These are phyloP conservation scores for Cyamopsis tetragonoloba DNA, from an alignment of 306 rosid species.

Conservation along the genomic window DNA sequence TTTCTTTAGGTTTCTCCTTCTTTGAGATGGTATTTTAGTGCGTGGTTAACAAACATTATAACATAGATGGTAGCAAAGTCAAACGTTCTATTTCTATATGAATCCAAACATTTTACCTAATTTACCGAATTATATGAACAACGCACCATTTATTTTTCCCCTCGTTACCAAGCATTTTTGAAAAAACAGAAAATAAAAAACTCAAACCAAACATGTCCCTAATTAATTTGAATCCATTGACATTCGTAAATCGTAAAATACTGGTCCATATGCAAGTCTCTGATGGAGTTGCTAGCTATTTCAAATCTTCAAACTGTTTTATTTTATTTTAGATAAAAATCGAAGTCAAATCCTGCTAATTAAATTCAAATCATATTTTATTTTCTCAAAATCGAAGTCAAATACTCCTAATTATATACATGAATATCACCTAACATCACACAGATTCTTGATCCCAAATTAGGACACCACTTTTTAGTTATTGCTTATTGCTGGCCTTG, in stretches of 20 bases:
- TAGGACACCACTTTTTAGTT: neutral
- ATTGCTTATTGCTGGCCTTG: neutral
- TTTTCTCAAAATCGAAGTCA: neutral
- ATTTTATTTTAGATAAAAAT: neutral
- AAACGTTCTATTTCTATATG: too few species aligned
- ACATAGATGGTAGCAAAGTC: too few species aligned
- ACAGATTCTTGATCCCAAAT: neutral
- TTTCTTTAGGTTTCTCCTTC: too few species aligned
- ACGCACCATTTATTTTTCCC: too few species aligned
- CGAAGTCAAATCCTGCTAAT: neutral
- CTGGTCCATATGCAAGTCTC: neutral
- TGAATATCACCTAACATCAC: constrained; percentile 22
- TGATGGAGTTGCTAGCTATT: neutral
- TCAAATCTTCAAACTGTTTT: neutral
- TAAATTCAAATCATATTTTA: neutral
- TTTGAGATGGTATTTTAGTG: too few species aligned
- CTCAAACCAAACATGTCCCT: too few species aligned
- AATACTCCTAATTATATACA: too few species aligned
- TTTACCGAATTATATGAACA: too few species aligned
- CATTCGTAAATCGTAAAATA: neutral
- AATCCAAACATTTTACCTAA: too few species aligned
- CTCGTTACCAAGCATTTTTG: too few species aligned
- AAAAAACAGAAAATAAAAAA: too few species aligned
- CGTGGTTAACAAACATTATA: too few species aligned
- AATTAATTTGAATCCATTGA: neutral